These are phyloP conservation scores for Xerocomus potaroensis DNA, from an alignment of 768 basidiomycete genomes.

Conservation along the genomic window DNA sequence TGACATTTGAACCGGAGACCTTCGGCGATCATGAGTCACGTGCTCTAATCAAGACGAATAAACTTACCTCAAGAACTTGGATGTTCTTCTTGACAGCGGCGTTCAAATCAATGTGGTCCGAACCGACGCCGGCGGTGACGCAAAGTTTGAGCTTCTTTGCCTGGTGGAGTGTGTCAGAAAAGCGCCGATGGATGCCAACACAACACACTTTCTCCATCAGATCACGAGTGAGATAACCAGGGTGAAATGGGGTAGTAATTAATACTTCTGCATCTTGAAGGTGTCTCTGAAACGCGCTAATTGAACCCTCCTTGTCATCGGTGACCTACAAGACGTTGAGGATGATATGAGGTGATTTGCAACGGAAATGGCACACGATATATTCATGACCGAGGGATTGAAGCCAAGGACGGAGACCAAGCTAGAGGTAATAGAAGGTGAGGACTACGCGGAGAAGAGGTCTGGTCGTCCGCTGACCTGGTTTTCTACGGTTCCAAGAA, in stretches of 20 bases:
- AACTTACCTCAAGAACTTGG: conserved; percentile 60
- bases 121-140: conserved; percentile 86
- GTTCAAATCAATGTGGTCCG: conserved; percentile 85
- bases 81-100: conserved; percentile 76
- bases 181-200: neutral
- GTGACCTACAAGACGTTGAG: conserved; percentile 45
- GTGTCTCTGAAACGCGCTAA: conserved; percentile 78
- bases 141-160: conserved; percentile 87
- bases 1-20: conserved; percentile 88
- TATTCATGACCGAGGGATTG: conserved; percentile 71
- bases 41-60: neutral
- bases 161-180: conserved; percentile 27
- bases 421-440: conserved; percentile 34
- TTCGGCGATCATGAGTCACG: neutral
- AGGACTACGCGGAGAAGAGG: neutral
- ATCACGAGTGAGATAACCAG: conserved; percentile 72
- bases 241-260: conserved; percentile 83
- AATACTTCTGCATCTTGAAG: conserved; percentile 72
- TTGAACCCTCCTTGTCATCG: conserved; percentile 74
- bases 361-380: conserved; percentile 47
- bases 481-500: conserved; percentile 80
- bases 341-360: too few relatives aligned
- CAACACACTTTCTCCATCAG: conserved; percentile 54
- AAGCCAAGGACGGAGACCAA: conserved; percentile 69
- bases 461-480: conserved; percentile 37